Percentiles rank a stretch among this genome's conserved stretches.
Conservation (phyloP, 2,329 filamentous ascomycete genomes). For the Trichoderma gracile region DNA sequence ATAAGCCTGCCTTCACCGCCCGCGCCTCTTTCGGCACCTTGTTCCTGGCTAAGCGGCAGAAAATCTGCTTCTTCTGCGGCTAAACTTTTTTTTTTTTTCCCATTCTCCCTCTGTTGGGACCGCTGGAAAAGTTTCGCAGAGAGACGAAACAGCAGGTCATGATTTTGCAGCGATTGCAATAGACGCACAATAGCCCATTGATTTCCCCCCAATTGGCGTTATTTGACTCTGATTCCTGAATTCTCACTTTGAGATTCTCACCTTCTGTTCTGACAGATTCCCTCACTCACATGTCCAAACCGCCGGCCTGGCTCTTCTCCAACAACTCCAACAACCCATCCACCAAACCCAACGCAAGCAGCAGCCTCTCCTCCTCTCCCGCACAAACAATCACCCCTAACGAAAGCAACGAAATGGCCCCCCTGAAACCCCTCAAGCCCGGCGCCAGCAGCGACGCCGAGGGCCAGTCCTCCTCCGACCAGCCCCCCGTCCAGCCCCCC, state of each 20-base stretch:
- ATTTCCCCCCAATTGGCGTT: too few relatives aligned
- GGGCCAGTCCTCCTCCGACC: conserved; percentile 21
- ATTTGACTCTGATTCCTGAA: too few relatives aligned
- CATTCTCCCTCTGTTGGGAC: not conserved
- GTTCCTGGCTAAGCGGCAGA: conserved; percentile 24
- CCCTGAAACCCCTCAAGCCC: conserved; percentile 33
- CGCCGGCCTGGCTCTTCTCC: conserved; percentile 48
- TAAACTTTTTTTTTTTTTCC: conserved; percentile 15
- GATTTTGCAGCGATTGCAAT: not conserved
- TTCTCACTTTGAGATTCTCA: too few relatives aligned
- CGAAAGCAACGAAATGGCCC: conserved; percentile 36
- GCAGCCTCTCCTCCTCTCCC: conserved; percentile 9
- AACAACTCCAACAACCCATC: conserved; percentile 39
- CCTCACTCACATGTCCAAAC: conserved; percentile 28
- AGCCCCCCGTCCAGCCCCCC: conserved; percentile 43
- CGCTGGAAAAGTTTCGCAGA: not conserved
- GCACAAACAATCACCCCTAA: conserved; percentile 29
- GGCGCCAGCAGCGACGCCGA: conserved; percentile 30
- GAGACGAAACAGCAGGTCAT: not conserved
- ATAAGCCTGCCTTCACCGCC: conserved; percentile 28
- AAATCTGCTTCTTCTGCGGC: conserved; percentile 3
- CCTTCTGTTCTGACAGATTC: too few relatives aligned
- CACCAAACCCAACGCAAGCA: not conserved
- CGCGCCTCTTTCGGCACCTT: not conserved
- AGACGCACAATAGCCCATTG: not conserved